phyloP scores from a whole-genome alignment of 2,329 filamentous ascomycete species.

The Ophiostoma australiae region DNA sequence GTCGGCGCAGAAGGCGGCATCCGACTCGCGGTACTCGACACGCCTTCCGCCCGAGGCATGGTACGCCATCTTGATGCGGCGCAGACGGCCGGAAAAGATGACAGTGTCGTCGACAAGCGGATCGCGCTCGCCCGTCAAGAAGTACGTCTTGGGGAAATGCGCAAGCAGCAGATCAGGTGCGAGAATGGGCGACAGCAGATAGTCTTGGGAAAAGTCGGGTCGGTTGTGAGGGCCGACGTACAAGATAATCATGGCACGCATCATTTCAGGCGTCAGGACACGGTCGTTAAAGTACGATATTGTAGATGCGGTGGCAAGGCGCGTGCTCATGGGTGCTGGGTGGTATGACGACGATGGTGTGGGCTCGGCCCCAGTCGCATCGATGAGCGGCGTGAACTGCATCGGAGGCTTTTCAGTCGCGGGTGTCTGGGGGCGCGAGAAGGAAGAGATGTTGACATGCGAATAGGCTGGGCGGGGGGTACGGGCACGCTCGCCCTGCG shows the following conservation, averaged over 20 bases:
- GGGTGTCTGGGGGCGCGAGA: slow-evolving; percentile 17
- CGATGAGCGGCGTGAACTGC: not conserved
- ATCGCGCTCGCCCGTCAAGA: slow-evolving; percentile 91
- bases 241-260: slow-evolving; percentile 97
- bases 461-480: slow-evolving; percentile 26
- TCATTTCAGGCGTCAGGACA: slow-evolving; percentile 93
- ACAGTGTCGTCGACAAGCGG: slow-evolving; percentile 95
- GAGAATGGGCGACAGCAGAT: slow-evolving; percentile 80
- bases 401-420: not conserved
- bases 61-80: slow-evolving; percentile 65
- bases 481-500: slow-evolving; percentile 7
- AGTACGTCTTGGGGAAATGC: slow-evolving; percentile 89
- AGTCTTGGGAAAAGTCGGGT: slow-evolving; percentile 88
- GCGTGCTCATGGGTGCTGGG: slow-evolving; percentile 63
- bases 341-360: slow-evolving; percentile 44
- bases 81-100: slow-evolving; percentile 85
- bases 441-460: slow-evolving; percentile 24
- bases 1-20: slow-evolving; percentile 36
- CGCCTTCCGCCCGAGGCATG: slow-evolving; percentile 48
- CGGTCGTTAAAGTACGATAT: slow-evolving; percentile 98
- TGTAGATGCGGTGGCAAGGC: slow-evolving; percentile 93
- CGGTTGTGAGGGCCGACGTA: slow-evolving; percentile 93
- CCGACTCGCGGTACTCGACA: slow-evolving; percentile 44
- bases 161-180: slow-evolving; percentile 79
- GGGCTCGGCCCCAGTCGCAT: slow-evolving; percentile 15